phyloP scores from a whole-genome alignment of 768 basidiomycete species.

The Russula ochroleuca region DNA sequence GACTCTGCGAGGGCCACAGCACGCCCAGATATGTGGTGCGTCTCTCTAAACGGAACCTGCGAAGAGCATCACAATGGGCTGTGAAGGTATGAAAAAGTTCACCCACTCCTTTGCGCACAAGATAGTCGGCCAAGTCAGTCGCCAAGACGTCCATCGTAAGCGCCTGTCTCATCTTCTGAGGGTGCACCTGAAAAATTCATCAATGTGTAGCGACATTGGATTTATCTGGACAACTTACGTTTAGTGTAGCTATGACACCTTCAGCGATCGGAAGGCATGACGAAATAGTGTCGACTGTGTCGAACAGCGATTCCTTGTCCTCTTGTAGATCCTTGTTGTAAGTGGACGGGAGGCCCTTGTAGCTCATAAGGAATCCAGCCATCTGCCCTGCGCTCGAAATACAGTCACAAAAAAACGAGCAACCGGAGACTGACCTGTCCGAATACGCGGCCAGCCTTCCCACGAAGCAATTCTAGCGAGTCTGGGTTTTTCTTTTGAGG shows the following conservation, averaged over 20 bases:
- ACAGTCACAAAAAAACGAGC: background rate
- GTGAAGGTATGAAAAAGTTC: background rate
- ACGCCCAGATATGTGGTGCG: constrained; percentile 95
- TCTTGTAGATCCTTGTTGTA: constrained; percentile 99
- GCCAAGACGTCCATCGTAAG: constrained; percentile 97
- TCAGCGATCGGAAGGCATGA: constrained; percentile 90
- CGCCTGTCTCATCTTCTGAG: constrained; percentile 83
- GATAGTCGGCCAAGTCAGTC: constrained; percentile 97
- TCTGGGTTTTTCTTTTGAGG: constrained; percentile 99
- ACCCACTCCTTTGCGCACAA: constrained; percentile 95
- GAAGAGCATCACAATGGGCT: constrained; percentile 11
- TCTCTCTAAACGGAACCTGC: constrained; percentile 97
- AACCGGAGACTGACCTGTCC: constrained; percentile 60
- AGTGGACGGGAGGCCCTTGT: constrained; percentile 96
- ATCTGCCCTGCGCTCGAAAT: constrained; percentile 49
- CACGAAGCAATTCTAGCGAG: constrained; percentile 89
- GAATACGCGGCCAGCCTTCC: constrained; percentile 92
- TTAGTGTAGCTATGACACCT: constrained; percentile 88
- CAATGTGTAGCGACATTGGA: background rate
- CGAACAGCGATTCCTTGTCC: constrained; percentile 96
- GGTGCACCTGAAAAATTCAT: constrained; percentile 59
- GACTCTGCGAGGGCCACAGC: constrained; percentile 93
- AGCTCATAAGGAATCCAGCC: constrained; percentile 95
- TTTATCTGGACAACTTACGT: constrained; percentile 45
- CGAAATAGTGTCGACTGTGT: constrained; percentile 82